Evolutionary conservation across 371 early-diverging fungal genomes (phyloP).

Genomic region (Mucor plumbeus): DNA sequence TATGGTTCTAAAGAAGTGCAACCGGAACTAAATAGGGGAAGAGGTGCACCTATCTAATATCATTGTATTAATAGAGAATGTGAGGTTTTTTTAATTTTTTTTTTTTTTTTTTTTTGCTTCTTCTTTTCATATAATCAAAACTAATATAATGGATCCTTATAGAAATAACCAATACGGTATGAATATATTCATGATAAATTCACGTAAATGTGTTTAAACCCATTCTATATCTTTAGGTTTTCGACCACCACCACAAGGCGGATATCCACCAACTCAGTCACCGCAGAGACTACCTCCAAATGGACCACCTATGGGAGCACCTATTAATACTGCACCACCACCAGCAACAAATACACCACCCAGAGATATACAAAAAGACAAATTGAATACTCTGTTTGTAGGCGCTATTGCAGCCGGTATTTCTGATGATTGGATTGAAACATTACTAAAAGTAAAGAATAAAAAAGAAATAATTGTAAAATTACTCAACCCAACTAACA

Average conservation of each 20-base stretch:
- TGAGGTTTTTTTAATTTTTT: no score
- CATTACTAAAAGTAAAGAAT: conserved; percentile 63
- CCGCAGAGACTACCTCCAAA: background rate
- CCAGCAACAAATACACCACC: background rate
- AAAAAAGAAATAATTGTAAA: no score
- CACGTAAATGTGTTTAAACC: background rate
- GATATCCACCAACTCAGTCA: conserved; percentile 7
- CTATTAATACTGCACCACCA: background rate
- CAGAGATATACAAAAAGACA: conserved; percentile 43
- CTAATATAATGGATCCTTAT: conserved; percentile 28
- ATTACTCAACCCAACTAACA: background rate
- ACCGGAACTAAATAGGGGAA: background rate
- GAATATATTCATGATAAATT: background rate
- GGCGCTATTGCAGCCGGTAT: conserved; percentile 78
- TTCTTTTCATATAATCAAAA: background rate
- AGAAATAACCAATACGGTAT: conserved; percentile 35
- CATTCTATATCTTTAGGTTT: conserved; percentile 8
- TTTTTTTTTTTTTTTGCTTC: conserved; percentile 6
- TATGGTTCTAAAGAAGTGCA: background rate
- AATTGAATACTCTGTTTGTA: conserved; percentile 76
- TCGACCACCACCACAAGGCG: conserved; percentile 19
- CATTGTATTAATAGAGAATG: no score
- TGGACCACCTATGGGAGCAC: background rate
- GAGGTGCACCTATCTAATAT: background rate
- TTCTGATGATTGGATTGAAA: conserved; percentile 73